Base-by-base conservation (phyloP, 2,329 filamentous ascomycete species). In the Scedosporium aurantiacum region DNA sequence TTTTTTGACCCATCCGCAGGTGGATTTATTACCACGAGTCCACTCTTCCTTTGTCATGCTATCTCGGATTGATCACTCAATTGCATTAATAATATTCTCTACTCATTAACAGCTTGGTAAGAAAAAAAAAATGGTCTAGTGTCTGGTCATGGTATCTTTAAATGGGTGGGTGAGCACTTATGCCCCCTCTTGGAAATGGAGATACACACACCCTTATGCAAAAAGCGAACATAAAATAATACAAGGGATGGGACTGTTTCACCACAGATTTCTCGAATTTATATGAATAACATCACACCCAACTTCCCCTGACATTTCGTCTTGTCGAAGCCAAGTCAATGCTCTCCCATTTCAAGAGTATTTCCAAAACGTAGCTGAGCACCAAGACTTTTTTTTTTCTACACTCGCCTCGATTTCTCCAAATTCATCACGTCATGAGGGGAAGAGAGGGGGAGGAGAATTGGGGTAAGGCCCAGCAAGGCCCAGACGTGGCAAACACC, bases 371-470 rank as follows among this genome's bases (percentile, higher is more conserved):
- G 43, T 47, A 5, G 43, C 18, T 47, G 43, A 47, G 43, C 47
- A 21, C 50, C 21, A 5, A 10, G 23, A 14, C 14, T n/a, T n/a
- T n/a, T n/a, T 54, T 16, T 54, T 54, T 14, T 23, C 8, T 1
- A 25, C 1, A 5, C 50, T 54, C 18, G 27, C 18, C 18, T 54
- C 5, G 18, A 54, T 23, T 23, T 54, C 50, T 54, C 50, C 50
- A 54, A 47, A 54, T 23, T 54, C 21, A 54, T 54, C 50, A 54
- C 50, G 50, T 54, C 50, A 54, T 54, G 50, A 54, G 50, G 50
- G 23, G 50, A 54, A 54, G 12, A 16, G 18, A 54, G 50, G 50
- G 23, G 50, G 23, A 37, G 14, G 12, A 25, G 18, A 54, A 23
- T 54, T 54, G 50, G 50, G 50, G 50, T 54, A 54, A 54, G 2